Conservation (phyloP, 139 green algal genomes). For the Trebouxia sp. region DNA sequence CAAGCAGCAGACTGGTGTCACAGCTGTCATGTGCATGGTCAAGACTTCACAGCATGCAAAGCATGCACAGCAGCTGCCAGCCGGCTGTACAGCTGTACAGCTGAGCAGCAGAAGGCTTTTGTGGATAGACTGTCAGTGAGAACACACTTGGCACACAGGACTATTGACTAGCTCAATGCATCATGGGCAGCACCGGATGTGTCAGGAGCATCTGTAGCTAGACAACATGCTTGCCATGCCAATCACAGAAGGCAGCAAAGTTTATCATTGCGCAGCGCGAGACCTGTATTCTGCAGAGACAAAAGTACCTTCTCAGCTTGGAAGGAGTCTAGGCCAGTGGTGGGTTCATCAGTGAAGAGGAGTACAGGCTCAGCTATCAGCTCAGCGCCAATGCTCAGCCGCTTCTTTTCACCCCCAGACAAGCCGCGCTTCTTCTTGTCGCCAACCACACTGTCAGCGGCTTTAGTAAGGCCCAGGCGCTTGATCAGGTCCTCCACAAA, state of each 20-base stretch:
- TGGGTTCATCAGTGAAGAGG: constrained; percentile 86
- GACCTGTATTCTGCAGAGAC: constrained; percentile 7
- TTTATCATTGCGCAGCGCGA: not conserved
- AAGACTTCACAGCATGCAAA: too few relatives aligned
- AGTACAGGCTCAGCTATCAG: constrained; percentile 73
- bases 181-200: too few relatives aligned
- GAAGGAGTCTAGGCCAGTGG: constrained; percentile 86
- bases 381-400: constrained; percentile 87
- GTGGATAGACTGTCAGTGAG: too few relatives aligned
- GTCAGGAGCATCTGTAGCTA: too few relatives aligned
- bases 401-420: constrained; percentile 81
- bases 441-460: constrained; percentile 69
- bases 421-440: constrained; percentile 48
- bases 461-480: constrained; percentile 72
- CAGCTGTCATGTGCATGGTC: not conserved
- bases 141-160: too few relatives aligned
- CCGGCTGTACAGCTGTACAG: too few relatives aligned
- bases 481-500: constrained; percentile 69
- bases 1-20: not conserved
- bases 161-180: too few relatives aligned
- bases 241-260: not conserved
- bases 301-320: constrained; percentile 70
- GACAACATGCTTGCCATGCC: not conserved
- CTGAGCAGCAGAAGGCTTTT: too few relatives aligned
- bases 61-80: too few relatives aligned